phyloP scores from a whole-genome alignment of 2,329 filamentous ascomycete species.

The Claviceps paspali region DNA sequence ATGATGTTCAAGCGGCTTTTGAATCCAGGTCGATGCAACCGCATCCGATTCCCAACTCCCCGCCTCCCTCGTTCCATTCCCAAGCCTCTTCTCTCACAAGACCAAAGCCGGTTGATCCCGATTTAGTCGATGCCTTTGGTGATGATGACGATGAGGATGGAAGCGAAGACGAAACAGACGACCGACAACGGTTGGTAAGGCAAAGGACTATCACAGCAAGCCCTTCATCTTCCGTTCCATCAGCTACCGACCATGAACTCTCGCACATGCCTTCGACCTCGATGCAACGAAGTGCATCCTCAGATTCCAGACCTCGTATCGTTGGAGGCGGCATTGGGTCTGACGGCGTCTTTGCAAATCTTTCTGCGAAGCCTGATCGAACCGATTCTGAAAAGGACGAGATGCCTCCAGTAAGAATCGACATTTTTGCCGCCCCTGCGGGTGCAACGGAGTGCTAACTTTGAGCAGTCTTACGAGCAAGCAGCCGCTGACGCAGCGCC shows the following conservation, averaged over 20 bases:
- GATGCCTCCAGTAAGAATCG: conserved; percentile 65
- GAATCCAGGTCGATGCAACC: conserved; percentile 17
- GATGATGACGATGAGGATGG: conserved; percentile 71
- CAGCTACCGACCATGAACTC: not conserved
- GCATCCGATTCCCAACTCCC: conserved; percentile 38
- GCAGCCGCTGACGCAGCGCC: conserved; percentile 90
- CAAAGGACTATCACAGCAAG: conserved; percentile 29
- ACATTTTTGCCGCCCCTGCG: not conserved
- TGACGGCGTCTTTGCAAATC: conserved; percentile 91
- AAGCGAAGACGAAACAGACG: conserved; percentile 59
- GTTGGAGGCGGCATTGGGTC: conserved; percentile 65
- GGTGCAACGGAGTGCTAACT: conserved; percentile 17
- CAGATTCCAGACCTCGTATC: conserved; percentile 30
- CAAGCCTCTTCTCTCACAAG: conserved; percentile 46
- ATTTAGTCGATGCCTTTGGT: conserved; percentile 88
- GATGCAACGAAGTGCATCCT: conserved; percentile 13
- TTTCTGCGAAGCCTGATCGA: conserved; percentile 77
- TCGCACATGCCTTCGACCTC: conserved; percentile 9
- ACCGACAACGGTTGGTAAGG: conserved; percentile 75
- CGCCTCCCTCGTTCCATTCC: conserved; percentile 78
- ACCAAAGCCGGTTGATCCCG: conserved; percentile 46
- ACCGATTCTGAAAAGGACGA: conserved; percentile 72
- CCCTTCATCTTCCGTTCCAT: conserved; percentile 8
- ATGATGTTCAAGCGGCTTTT: conserved; percentile 16
- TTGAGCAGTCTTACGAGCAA: conserved; percentile 79